Evolutionary conservation across 768 basidiomycete genomes (phyloP).

Genomic region (Tulasnella sp.): DNA sequence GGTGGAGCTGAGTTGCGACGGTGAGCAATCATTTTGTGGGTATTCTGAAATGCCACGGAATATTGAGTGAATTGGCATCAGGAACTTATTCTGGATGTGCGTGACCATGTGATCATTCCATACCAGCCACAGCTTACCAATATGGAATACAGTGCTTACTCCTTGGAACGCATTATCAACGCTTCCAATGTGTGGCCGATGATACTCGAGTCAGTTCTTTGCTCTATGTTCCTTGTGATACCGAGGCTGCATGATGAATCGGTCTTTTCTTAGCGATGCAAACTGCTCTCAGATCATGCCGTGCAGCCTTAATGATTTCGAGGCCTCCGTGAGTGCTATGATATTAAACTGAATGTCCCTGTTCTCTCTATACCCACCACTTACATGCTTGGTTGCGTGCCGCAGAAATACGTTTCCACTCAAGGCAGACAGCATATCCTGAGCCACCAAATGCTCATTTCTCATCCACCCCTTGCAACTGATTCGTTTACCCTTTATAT

Average conservation of each 20-base stretch:
- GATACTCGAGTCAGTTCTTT: background rate
- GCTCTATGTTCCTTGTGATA: no score
- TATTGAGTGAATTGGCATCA: background rate
- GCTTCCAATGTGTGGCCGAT: background rate
- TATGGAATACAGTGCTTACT: background rate
- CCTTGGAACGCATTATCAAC: background rate
- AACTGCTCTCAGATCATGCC: constrained; percentile 1
- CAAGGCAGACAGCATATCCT: constrained; percentile 4
- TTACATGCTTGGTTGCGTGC: background rate
- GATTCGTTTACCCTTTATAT: constrained; percentile 16
- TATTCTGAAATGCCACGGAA: background rate
- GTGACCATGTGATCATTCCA: background rate
- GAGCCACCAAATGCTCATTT: constrained; percentile 5
- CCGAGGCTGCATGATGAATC: no score
- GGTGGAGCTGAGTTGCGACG: background rate
- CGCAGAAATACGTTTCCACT: background rate
- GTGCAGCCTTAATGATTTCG: background rate
- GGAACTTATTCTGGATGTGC: background rate
- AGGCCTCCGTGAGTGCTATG: background rate
- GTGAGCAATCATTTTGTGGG: background rate
- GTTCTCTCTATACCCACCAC: background rate
- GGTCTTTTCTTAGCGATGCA: background rate
- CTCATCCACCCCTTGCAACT: constrained; percentile 13
- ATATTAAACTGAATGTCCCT: background rate
- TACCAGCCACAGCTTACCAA: background rate